Evolutionary conservation across 345 rosid genomes (phyloP).

Genomic region (Hevea brasiliensis): DNA sequence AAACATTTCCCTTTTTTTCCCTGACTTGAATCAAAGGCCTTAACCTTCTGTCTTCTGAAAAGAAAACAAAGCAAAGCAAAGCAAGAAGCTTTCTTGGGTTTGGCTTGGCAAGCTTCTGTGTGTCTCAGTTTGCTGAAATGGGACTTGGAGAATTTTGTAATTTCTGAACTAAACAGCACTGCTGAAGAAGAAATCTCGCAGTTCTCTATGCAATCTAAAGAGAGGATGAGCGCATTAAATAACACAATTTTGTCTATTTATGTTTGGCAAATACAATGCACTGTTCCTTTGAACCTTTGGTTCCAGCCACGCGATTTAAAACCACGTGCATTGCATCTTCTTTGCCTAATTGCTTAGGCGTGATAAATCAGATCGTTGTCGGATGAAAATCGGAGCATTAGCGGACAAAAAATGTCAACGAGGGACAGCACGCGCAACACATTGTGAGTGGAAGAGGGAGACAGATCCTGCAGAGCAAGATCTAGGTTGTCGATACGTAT

Average conservation of each 20-base stretch:
- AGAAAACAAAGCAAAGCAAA: background rate
- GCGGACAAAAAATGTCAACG: no score
- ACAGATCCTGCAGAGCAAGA: no score
- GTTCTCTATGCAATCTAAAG: constrained; percentile 22
- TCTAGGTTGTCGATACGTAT: background rate
- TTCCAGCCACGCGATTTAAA: constrained; percentile 15
- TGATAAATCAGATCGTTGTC: no score
- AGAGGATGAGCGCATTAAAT: constrained; percentile 37
- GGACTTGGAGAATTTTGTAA: no score
- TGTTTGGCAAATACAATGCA: constrained; percentile 50
- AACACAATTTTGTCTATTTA: constrained; percentile 45
- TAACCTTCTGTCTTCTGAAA: background rate
- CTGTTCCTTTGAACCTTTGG: constrained; percentile 8
- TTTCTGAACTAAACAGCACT: no score
- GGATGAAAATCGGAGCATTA: no score
- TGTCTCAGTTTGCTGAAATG: no score
- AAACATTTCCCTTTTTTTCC: constrained; percentile 46
- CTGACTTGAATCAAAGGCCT: no score
- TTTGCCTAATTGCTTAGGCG: background rate
- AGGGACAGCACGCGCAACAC: background rate
- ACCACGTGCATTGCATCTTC: constrained; percentile 6
- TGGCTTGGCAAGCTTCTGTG: no score
- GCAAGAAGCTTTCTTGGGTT: no score
- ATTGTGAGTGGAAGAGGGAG: background rate
- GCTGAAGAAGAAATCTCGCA: constrained; percentile 18